These are phyloP conservation scores for Heritiera littoralis DNA, from an alignment of 345 rosid species.

Conservation along the genomic window DNA sequence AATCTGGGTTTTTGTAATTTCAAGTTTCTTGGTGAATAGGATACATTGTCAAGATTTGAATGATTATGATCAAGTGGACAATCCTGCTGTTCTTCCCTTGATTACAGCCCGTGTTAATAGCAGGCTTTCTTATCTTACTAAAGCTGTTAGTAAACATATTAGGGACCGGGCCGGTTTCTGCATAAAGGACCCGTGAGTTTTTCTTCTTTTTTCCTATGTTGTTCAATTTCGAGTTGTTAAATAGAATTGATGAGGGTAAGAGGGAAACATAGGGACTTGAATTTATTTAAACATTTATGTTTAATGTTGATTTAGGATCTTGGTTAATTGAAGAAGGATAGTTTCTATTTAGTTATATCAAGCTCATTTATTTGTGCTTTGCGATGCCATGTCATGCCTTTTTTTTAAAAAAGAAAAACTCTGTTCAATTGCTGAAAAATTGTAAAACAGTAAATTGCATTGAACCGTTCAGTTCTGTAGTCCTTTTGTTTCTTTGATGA, in stretches of 20 bases:
- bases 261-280: neutral
- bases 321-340: neutral
- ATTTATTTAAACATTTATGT: neutral
- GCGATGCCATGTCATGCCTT: neutral
- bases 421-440: conserved; percentile 1
- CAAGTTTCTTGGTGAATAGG: conserved; percentile 34
- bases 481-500: conserved; percentile 17
- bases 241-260: neutral
- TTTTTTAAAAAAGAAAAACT: neutral
- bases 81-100: conserved; percentile 57
- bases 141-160: conserved; percentile 47
- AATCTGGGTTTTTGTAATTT: conserved; percentile 40
- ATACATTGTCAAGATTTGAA: conserved; percentile 58
- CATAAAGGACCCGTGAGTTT: conserved; percentile 69
- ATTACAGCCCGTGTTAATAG: conserved; percentile 46
- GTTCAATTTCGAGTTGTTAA: neutral
- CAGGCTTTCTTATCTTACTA: conserved; percentile 59
- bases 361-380: neutral
- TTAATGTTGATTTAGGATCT: neutral
- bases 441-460: neutral
- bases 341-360: neutral
- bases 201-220: neutral
- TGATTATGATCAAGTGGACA: conserved; percentile 41
- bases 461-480: conserved; percentile 7
- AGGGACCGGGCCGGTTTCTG: conserved; percentile 60